phyloP scores from a whole-genome alignment of 306 rosid genomes.

The Crotalaria pallida region DNA sequence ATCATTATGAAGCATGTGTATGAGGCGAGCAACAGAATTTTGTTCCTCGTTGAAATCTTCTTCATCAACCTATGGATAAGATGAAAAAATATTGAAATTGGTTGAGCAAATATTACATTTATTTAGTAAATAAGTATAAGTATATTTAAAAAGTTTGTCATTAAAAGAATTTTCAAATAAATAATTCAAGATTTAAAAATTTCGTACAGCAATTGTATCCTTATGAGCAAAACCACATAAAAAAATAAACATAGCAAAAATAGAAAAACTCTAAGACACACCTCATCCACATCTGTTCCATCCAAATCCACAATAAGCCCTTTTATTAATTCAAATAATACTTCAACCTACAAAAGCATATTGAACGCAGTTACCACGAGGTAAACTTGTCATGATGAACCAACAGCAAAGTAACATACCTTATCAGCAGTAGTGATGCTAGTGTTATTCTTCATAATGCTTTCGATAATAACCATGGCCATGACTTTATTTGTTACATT shows the following conservation, averaged over 20 bases:
- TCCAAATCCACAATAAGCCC: constrained; percentile 90
- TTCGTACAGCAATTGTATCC: not conserved
- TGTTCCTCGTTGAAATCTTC: constrained; percentile 99
- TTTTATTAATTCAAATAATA: constrained; percentile 83
- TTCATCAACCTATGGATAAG: constrained; percentile 62
- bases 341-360: constrained; percentile 66
- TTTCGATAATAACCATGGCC: constrained; percentile 93
- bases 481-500: constrained; percentile 79
- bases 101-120: not conserved
- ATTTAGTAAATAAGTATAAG: not conserved
- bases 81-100: not conserved
- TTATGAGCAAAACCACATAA: not conserved
- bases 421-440: constrained; percentile 72
- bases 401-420: constrained; percentile 41
- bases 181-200: not conserved
- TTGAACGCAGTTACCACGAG: not conserved
- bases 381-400: constrained; percentile 15
- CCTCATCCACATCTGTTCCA: constrained; percentile 72
- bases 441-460: constrained; percentile 87
- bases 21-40: constrained; percentile 87
- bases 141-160: not conserved
- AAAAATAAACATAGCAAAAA: too few relatives aligned
- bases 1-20: constrained; percentile 80
- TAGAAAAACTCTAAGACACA: constrained; percentile 19
- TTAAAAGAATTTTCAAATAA: not conserved